A percentile compares a stretch with the other conserved stretches of the same genome.
phyloP scores from a whole-genome alignment of 805 yeast species.

The Scheffersomyces lignosus region DNA sequence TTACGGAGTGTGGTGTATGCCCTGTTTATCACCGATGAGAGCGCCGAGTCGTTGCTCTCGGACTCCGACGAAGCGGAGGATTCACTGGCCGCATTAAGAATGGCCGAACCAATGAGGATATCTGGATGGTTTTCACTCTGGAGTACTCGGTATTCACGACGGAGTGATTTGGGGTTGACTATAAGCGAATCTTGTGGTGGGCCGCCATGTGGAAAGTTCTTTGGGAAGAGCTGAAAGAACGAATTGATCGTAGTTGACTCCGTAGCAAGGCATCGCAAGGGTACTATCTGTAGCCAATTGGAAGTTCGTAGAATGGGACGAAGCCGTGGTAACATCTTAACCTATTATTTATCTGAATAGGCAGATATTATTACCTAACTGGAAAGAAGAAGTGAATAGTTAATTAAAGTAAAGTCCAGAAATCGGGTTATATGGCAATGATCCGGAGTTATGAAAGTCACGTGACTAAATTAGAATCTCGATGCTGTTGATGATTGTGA shows the following conservation, averaged over 20 bases:
- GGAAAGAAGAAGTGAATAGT: too few species aligned
- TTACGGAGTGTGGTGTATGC: slow-evolving; percentile 73
- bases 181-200: slow-evolving; percentile 63
- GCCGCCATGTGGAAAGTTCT: slow-evolving; percentile 64
- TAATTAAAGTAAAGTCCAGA: too few species aligned
- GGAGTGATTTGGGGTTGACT: slow-evolving; percentile 53
- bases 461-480: too few species aligned
- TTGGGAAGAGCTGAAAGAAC: slow-evolving; percentile 71
- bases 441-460: too few species aligned
- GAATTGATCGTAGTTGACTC: slow-evolving; percentile 10
- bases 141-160: slow-evolving; percentile 71
- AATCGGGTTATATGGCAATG: too few species aligned
- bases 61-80: slow-evolving; percentile 5
- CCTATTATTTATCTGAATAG: too few species aligned
- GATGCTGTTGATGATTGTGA: too few species aligned
- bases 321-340: too few species aligned
- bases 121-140: slow-evolving; percentile 88
- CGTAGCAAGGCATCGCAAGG: too few species aligned
- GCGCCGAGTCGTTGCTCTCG: slow-evolving; percentile 25
- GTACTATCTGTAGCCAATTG: too few species aligned
- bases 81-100: slow-evolving; percentile 10
- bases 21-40: slow-evolving; percentile 60
- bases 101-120: slow-evolving; percentile 33
- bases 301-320: too few species aligned
- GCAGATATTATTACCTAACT: too few species aligned